Conservation (phyloP, 2,329 filamentous ascomycete species). For the Nannizziopsis barbatae region DNA sequence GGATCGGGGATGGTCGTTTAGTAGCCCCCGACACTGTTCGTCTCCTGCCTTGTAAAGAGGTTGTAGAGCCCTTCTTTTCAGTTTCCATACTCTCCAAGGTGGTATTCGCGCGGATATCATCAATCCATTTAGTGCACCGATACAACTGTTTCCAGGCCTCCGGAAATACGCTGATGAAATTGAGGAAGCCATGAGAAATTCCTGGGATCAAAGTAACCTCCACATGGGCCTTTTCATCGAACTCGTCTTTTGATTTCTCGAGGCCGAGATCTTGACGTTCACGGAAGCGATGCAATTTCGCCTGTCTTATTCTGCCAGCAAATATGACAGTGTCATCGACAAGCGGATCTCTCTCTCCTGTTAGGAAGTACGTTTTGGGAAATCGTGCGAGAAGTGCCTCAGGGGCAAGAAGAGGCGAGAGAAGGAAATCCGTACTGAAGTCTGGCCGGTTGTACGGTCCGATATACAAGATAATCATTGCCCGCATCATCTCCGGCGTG, state of each 20-base stretch:
- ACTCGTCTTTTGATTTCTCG: conserved; percentile 44
- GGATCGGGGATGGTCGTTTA: not conserved
- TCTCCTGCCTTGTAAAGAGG: conserved; percentile 11
- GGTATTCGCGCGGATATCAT: conserved; percentile 48
- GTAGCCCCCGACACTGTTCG: not conserved
- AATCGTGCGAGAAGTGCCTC: conserved; percentile 75
- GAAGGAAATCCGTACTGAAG: conserved; percentile 79
- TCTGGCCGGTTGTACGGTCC: conserved; percentile 87
- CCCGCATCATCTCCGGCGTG: conserved; percentile 95
- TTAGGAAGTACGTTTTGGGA: conserved; percentile 87
- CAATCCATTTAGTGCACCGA: conserved; percentile 68
- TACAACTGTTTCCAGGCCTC: conserved; percentile 83
- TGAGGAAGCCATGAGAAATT: conserved; percentile 85
- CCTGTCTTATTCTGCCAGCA: conserved; percentile 72
- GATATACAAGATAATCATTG: conserved; percentile 97
- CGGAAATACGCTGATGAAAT: conserved; percentile 79
- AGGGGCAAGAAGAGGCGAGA: conserved; percentile 81
- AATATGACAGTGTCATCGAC: conserved; percentile 98
- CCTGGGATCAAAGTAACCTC: conserved; percentile 80
- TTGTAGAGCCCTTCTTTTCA: conserved; percentile 19
- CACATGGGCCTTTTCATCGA: conserved; percentile 62
- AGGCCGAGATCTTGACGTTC: conserved; percentile 47
- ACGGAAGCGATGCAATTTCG: conserved; percentile 51
- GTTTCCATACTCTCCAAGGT: conserved; percentile 33
- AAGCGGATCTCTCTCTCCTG: conserved; percentile 85